phyloP scores from a whole-genome alignment of 1,284 basidiomycete genomes.

The Athelia psychrophila region DNA sequence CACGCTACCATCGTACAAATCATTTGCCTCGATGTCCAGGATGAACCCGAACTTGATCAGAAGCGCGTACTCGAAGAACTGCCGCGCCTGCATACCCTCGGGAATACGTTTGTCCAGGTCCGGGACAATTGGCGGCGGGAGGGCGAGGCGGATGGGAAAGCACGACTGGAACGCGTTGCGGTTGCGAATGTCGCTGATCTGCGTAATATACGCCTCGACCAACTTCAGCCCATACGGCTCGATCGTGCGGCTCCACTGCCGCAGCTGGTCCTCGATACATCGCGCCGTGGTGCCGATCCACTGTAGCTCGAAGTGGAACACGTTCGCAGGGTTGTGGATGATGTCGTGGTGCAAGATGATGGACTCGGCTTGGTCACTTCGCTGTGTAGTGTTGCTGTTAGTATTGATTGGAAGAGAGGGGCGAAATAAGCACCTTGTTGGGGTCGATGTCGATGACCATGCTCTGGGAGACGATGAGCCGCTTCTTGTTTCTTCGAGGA shows the following conservation, averaged over 20 bases:
- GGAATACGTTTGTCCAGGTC: slow-evolving; percentile 69
- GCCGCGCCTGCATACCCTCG: slow-evolving; percentile 56
- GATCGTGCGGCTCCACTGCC: slow-evolving; percentile 81
- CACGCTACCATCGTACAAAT: slow-evolving; percentile 73
- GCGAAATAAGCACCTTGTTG: slow-evolving; percentile 52
- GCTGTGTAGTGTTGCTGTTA: slow-evolving; percentile 41
- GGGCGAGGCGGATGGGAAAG: slow-evolving; percentile 73
- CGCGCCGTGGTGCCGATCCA: slow-evolving; percentile 97
- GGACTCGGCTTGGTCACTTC: slow-evolving; percentile 84
- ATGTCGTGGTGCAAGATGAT: slow-evolving; percentile 90
- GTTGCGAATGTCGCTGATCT: slow-evolving; percentile 79
- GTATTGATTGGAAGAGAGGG: neutral
- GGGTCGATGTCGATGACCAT: slow-evolving; percentile 88
- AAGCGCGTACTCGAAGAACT: slow-evolving; percentile 83
- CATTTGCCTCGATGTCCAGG: slow-evolving; percentile 81
- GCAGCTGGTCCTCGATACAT: slow-evolving; percentile 89
- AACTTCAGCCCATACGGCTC: slow-evolving; percentile 91
- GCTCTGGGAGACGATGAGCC: slow-evolving; percentile 80
- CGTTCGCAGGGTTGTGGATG: slow-evolving; percentile 87
- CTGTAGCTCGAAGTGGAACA: slow-evolving; percentile 95
- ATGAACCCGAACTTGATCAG: slow-evolving; percentile 80
- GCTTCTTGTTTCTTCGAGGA: slow-evolving; percentile 53
- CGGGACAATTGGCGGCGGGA: slow-evolving; percentile 70
- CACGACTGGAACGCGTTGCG: slow-evolving; percentile 89
- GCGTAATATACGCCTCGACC: slow-evolving; percentile 89